Conservation (phyloP, 2,329 filamentous ascomycete species). For the Pseudogymnoascus sp. region DNA sequence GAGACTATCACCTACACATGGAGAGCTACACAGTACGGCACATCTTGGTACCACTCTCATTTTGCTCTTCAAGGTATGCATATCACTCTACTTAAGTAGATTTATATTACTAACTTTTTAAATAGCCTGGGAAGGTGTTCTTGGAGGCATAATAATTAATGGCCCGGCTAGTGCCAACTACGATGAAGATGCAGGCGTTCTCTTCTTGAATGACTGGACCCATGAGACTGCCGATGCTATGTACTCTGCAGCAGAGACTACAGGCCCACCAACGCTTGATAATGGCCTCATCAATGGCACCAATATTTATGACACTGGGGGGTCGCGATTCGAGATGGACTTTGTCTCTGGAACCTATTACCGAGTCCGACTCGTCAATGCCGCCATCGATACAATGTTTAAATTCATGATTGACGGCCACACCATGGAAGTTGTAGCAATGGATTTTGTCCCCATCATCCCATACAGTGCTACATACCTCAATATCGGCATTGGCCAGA, state of each 20-base stretch:
- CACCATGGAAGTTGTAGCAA: constrained; percentile 57
- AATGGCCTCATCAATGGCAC: constrained; percentile 30
- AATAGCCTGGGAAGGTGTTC: constrained; percentile 43
- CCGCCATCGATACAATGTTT: constrained; percentile 38
- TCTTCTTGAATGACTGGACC: constrained; percentile 32
- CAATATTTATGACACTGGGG: constrained; percentile 24
- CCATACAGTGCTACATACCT: constrained; percentile 39
- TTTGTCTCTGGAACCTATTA: constrained; percentile 40
- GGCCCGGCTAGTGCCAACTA: constrained; percentile 52
- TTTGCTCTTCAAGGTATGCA: constrained; percentile 38
- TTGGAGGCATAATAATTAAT: constrained; percentile 55
- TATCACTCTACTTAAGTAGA: constrained; percentile 26
- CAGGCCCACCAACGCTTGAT: constrained; percentile 20
- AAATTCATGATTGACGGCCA: constrained; percentile 42
- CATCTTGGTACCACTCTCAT: constrained; percentile 56
- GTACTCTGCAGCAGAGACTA: constrained; percentile 16
- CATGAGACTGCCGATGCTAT: constrained; percentile 23
- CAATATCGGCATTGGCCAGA: constrained; percentile 49
- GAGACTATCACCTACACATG: constrained; percentile 26
- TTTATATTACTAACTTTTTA: not conserved
- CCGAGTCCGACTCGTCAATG: constrained; percentile 43
- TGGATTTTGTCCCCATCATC: constrained; percentile 54
- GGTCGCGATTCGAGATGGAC: constrained; percentile 29
- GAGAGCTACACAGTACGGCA: constrained; percentile 35
- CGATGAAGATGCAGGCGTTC: constrained; percentile 54